These are phyloP conservation scores for Fusarium compactum DNA, from an alignment of 2,329 filamentous ascomycete genomes.

Conservation along the genomic window DNA sequence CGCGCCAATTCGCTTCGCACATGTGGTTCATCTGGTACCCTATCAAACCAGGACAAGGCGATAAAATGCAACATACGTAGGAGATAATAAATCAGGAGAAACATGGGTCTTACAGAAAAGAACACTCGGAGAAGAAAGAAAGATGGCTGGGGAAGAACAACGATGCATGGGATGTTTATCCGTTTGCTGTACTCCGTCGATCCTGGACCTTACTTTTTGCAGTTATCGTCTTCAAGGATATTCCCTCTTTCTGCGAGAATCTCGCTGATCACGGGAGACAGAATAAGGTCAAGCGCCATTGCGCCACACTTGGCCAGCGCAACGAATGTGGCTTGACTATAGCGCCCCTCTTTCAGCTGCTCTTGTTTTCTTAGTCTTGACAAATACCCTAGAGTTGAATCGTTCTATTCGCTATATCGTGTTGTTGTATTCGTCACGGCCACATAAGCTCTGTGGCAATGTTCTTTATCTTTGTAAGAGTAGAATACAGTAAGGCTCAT, in stretches of 20 bases:
- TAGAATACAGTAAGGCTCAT: background rate
- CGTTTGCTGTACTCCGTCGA: slow-evolving; percentile 23
- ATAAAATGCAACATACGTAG: slow-evolving; percentile 9
- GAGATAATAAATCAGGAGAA: slow-evolving; percentile 14
- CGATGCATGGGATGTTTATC: slow-evolving; percentile 12
- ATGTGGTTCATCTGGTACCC: slow-evolving; percentile 45
- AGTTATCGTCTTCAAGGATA: slow-evolving; percentile 15
- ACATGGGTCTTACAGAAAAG: slow-evolving; percentile 1
- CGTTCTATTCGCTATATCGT: slow-evolving; percentile 11
- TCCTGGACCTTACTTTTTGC: slow-evolving; percentile 8
- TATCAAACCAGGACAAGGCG: slow-evolving; percentile 46
- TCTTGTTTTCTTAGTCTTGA: slow-evolving; percentile 4
- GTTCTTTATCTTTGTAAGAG: background rate
- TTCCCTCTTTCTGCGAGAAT: slow-evolving; percentile 12
- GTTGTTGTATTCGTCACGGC: slow-evolving; percentile 4
- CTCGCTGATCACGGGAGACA: slow-evolving; percentile 5
- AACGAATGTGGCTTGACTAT: slow-evolving; percentile 14
- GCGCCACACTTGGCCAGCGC: slow-evolving; percentile 23
- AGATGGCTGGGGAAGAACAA: slow-evolving; percentile 28
- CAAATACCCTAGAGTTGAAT: slow-evolving; percentile 10
- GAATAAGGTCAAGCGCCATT: slow-evolving; percentile 10
- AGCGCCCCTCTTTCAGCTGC: slow-evolving; percentile 36
- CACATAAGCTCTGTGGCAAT: slow-evolving; percentile 35
- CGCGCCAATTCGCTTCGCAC: slow-evolving; percentile 39
- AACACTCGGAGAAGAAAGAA: slow-evolving; percentile 10